Evolutionary conservation across 106 monocot genomes (phyloP), one percentile per base, ranked within the genome.

Genomic region (Hemerocallis citrina): DNA sequence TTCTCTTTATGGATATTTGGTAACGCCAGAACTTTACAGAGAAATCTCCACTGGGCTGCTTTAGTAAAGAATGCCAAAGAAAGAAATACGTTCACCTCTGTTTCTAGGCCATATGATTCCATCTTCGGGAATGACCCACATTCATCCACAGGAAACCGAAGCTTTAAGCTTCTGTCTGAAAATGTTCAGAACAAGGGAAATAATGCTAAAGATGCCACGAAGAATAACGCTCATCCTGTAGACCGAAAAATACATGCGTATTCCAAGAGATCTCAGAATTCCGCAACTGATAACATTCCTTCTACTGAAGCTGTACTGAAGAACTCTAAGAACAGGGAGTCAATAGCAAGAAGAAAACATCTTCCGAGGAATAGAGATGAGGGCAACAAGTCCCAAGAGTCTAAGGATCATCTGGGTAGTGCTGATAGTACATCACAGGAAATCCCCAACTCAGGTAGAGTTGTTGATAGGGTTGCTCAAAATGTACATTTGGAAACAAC

Each of bases 1-100:
- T 68, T 85, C 31, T 98, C 98, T 69, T 70, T 98, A 32, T 98
- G 98, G 98, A 80, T 98, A 40, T 17, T 98, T 67, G 91, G 98
- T 41, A 91, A 98, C 75, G 87, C 91, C 16, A 84, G 57, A 28
- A 98, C 87, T 28, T 72, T 98, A 68, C 66, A 75, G 65, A 92
- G 61, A 50, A 92, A 98, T 76, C 54, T 33, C 34, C 87, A 98
- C 46, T 98, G 98, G 98, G 30, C 34, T 68, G 73, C 82, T 72
- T 70, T 98, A 47, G 59, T 98, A 21, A 61, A 79, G 29, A 70
- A 98, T 75, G 74, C 88, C 9, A 85, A 81, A 68, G 72, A 77
- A 68, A 79, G 98, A 74, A 77, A 85, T 62, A 57, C 88, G 64
- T 85, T 92, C 31, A 36, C 75, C 14, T 92, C 91, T 20, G 44